Percentiles rank a stretch among this genome's conserved stretches.
Conservation (phyloP, 2,329 filamentous ascomycete species). For the Rhinocladiella mackenziei region DNA sequence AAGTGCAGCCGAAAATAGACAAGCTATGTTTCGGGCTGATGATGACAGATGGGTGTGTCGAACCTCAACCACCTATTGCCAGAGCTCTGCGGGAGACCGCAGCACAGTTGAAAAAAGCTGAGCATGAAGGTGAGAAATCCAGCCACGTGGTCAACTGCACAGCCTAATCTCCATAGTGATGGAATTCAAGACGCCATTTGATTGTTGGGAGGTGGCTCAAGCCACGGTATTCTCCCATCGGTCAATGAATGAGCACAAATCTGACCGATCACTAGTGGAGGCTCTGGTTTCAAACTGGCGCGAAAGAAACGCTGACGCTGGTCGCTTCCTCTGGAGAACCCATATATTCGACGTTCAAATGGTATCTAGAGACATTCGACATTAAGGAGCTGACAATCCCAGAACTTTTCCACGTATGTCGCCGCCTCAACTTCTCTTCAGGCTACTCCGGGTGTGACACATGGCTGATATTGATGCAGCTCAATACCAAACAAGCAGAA, state of each 20-base stretch:
- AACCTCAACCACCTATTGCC: constrained; percentile 61
- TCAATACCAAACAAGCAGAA: constrained; percentile 37
- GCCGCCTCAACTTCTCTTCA: no score
- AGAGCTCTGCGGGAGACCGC: constrained; percentile 47
- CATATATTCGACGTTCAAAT: constrained; percentile 54
- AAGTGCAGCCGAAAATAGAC: constrained; percentile 18
- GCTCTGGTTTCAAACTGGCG: constrained; percentile 60
- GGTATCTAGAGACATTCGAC: constrained; percentile 54
- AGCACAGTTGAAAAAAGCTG: constrained; percentile 38
- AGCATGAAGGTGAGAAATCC: constrained; percentile 17
- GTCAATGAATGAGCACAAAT: constrained; percentile 50
- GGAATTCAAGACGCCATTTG: constrained; percentile 19
- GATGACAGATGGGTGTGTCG: constrained; percentile 61
- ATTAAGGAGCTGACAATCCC: constrained; percentile 41
- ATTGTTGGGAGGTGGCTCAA: constrained; percentile 19
- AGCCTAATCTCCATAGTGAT: constrained; percentile 14
- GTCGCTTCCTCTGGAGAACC: constrained; percentile 57
- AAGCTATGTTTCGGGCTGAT: constrained; percentile 58
- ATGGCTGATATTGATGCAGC: constrained; percentile 5
- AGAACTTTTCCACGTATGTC: constrained; percentile 31
- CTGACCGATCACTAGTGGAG: constrained; percentile 49
- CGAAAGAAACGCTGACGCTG: constrained; percentile 49
- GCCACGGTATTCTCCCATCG: constrained; percentile 29
- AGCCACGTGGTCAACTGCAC: not conserved
- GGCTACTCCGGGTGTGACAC: no score